Percentiles rank a stretch among this genome's conserved stretches.
Evolutionary conservation across 2,329 filamentous ascomycete genomes (phyloP).

Genomic region (Diaporthe sp.): DNA sequence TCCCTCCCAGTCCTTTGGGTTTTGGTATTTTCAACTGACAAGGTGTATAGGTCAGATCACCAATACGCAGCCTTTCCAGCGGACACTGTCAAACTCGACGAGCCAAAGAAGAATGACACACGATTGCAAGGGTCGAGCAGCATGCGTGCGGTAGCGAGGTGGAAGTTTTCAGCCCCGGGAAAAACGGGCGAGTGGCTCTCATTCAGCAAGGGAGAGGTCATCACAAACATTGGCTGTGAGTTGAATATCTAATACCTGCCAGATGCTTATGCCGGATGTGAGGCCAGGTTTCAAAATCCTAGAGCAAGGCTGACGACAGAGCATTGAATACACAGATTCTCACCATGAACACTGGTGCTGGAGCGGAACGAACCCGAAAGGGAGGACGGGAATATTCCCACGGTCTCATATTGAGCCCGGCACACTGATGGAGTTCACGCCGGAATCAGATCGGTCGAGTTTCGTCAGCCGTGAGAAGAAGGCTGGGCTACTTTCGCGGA

Average conservation of each 20-base stretch:
- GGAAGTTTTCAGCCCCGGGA: constrained; percentile 64
- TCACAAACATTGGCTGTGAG: constrained; percentile 74
- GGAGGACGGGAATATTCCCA: constrained; percentile 68
- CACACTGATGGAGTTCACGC: constrained; percentile 57
- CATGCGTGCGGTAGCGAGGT: constrained; percentile 63
- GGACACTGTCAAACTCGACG: constrained; percentile 62
- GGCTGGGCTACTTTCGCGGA: constrained; percentile 52
- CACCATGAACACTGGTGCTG: constrained; percentile 69
- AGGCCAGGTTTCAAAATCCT: neutral
- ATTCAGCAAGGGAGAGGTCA: constrained; percentile 75
- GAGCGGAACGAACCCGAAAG: constrained; percentile 66
- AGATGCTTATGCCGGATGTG: neutral
- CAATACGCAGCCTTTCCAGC: constrained; percentile 62
- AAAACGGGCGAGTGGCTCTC: constrained; percentile 63
- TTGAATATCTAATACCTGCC: constrained; percentile 36
- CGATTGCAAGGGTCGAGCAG: constrained; percentile 60
- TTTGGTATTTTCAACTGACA: neutral
- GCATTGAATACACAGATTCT: constrained; percentile 51
- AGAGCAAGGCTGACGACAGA: constrained; percentile 15
- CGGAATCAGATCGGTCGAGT: constrained; percentile 49
- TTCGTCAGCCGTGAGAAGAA: constrained; percentile 53
- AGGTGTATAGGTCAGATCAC: constrained; percentile 57
- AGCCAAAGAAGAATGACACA: constrained; percentile 60
- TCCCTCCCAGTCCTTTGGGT: neutral
- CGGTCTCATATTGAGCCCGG: constrained; percentile 62